phyloP scores from a whole-genome alignment of 768 basidiomycete genomes.

The Termitomyces sp. region DNA sequence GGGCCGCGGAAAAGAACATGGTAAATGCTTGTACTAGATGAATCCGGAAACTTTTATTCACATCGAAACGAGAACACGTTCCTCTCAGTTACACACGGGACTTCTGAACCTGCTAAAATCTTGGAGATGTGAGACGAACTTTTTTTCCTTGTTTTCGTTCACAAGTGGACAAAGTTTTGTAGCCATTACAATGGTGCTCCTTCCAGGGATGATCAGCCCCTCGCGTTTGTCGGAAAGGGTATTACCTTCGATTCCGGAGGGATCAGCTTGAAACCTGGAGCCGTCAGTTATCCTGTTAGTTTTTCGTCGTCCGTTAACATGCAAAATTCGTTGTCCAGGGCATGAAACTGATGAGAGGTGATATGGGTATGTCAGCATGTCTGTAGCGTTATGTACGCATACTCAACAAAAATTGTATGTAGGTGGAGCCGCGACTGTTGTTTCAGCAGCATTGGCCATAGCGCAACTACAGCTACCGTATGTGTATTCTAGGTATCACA shows the following conservation, averaged over 20 bases:
- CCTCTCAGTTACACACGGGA: slow-evolving; percentile 81
- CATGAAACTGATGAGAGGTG: slow-evolving; percentile 83
- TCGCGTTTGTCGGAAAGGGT: slow-evolving; percentile 82
- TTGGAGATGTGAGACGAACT: slow-evolving; percentile 61
- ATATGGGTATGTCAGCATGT: slow-evolving; percentile 57
- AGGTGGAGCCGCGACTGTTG: slow-evolving; percentile 79
- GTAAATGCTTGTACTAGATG: slow-evolving; percentile 26
- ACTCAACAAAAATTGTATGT: neutral
- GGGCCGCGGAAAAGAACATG: slow-evolving; percentile 85
- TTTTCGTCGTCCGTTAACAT: neutral
- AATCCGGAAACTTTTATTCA: neutral
- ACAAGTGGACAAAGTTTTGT: neutral
- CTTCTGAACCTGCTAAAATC: slow-evolving; percentile 79
- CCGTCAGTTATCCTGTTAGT: slow-evolving; percentile 32
- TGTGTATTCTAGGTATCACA: slow-evolving; percentile 18
- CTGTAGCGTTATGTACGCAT: neutral
- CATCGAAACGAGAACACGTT: slow-evolving; percentile 54
- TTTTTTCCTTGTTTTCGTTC: neutral
- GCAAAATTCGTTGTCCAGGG: slow-evolving; percentile 30
- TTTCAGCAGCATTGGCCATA: slow-evolving; percentile 67
- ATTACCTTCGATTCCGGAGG: slow-evolving; percentile 90
- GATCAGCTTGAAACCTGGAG: slow-evolving; percentile 76
- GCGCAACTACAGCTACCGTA: slow-evolving; percentile 80
- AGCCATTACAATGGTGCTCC: slow-evolving; percentile 81
- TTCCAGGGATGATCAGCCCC: slow-evolving; percentile 47